Conservation (phyloP, 441 rosid species). For the Pelargonium myrrhifolium region DNA sequence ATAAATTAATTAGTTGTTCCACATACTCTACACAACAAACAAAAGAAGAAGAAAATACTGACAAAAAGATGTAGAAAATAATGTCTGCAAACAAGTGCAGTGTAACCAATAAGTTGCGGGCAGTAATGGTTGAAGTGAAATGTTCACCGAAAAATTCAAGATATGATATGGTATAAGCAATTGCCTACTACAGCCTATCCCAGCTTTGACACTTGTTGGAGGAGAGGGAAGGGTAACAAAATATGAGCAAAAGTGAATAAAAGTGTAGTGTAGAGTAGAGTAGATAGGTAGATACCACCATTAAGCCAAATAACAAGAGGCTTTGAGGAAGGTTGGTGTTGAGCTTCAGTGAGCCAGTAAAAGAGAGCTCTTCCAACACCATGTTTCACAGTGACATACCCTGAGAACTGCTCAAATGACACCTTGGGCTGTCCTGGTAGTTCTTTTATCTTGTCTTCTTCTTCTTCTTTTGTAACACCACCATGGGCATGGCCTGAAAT, state of each 20-base stretch:
- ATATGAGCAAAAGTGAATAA: not conserved
- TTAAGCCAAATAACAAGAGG: constrained; percentile 93
- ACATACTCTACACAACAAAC: no score
- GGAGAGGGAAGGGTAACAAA: not conserved
- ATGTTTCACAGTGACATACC: constrained; percentile 67
- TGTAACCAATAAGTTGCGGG: no score
- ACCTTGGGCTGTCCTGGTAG: constrained; percentile 95
- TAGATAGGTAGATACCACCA: constrained; percentile 50
- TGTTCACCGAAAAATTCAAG: no score
- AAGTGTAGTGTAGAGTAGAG: not conserved
- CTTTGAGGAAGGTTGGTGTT: constrained; percentile 40
- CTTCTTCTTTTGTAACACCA: constrained; percentile 30
- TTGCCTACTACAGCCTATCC: no score
- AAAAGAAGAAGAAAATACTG: not conserved
- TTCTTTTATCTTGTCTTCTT: constrained; percentile 56
- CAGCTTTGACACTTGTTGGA: no score
- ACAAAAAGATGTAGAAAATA: not conserved
- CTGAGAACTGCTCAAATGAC: constrained; percentile 80
- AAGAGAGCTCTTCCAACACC: constrained; percentile 77
- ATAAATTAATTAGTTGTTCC: no score
- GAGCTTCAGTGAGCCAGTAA: constrained; percentile 92
- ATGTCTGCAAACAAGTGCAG: no score
- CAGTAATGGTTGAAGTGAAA: no score
- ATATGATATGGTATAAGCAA: no score
- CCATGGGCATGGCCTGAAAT: not conserved